Evolutionary conservation across 371 early-diverging fungal species (phyloP), one percentile per base, ranked within the genome.

Genomic region (Phascolomyces articulosus): DNA sequence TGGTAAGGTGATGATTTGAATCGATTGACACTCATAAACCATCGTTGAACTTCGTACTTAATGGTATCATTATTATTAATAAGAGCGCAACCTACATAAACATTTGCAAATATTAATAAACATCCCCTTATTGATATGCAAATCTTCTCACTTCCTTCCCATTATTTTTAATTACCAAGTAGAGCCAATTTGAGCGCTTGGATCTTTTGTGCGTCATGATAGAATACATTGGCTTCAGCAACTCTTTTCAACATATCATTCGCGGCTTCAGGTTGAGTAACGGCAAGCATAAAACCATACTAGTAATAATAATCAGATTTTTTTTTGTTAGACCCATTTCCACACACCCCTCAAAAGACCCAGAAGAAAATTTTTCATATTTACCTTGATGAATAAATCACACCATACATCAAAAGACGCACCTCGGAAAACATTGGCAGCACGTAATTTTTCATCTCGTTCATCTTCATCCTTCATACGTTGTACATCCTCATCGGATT

Each of bases 201-300:
- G 26, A 73, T 76, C 59, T 70, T 77, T 18, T 65, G 59, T 9
- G 79, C 66, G 41, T 91, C 79, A n/a, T 86, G 81, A 58, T 81
- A 90, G 63, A 89, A 93, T 3, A 93, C 86, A 61, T 87, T 89
- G 11, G 93, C 87, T 31, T 85, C 84, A 47, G 68, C 67, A 3
- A 86, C 84, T 29, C 76, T 63, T 64, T 84, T 86, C 47, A 93
- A 63, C 18, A 88, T 63, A n/a, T 83, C 80, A 31, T 84, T 83
- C 0, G 91, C 89, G 26, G 91, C 88, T 51, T 86, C 78, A 27
- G 78, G 78, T 41, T 82, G 83, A 20, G 87, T 84, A 26, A 74
- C 67, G 0, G 88, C 81, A 27, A 93, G 74, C 38, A 85, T 80
- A 55, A 79, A 79, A 0, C 86, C 87, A 69, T 88, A 92, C 87